These are phyloP conservation scores for Amauroascus verrucosus DNA, from an alignment of 2,329 filamentous ascomycete species.

Conservation along the genomic window DNA sequence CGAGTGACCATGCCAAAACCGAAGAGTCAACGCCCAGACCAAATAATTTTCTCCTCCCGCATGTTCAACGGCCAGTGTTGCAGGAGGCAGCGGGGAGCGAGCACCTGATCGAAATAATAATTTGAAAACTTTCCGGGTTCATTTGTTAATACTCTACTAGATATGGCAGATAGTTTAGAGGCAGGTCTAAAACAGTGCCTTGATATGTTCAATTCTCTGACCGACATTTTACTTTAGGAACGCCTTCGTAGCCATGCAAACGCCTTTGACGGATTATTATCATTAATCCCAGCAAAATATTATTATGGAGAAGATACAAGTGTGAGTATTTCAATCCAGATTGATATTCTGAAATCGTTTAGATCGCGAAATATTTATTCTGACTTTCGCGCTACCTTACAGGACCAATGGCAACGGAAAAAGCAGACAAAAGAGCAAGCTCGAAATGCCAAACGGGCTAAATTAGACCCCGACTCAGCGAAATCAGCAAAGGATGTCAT, in stretches of 20 bases:
- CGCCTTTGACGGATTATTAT: conserved; percentile 77
- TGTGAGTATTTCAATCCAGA: conserved; percentile 46
- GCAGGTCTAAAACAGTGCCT: conserved; percentile 5
- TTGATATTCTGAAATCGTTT: not conserved
- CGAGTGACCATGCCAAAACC: not conserved
- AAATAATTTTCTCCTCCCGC: conserved; percentile 8
- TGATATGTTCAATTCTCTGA: not conserved
- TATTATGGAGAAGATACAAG: conserved; percentile 81
- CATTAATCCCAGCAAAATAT: conserved; percentile 77
- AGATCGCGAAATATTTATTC: not conserved
- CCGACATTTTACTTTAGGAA: conserved; percentile 28
- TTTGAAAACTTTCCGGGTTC: not conserved
- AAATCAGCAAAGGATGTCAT: conserved; percentile 90
- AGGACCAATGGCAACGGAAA: conserved; percentile 92
- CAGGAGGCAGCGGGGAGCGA: not conserved
- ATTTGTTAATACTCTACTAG: not conserved
- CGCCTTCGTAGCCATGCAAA: conserved; percentile 48
- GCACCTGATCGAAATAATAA: not conserved
- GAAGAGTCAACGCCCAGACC: not conserved
- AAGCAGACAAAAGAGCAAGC: conserved; percentile 92
- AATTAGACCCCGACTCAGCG: conserved; percentile 80
- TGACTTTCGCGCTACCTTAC: not conserved
- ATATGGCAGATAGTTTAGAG: conserved; percentile 19
- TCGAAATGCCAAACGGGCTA: conserved; percentile 69
- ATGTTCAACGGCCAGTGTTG: not conserved